Percentiles rank a stretch among this genome's conserved stretches.
Conservation (phyloP, 768 basidiomycete genomes). For the Leccinum imitatum region DNA sequence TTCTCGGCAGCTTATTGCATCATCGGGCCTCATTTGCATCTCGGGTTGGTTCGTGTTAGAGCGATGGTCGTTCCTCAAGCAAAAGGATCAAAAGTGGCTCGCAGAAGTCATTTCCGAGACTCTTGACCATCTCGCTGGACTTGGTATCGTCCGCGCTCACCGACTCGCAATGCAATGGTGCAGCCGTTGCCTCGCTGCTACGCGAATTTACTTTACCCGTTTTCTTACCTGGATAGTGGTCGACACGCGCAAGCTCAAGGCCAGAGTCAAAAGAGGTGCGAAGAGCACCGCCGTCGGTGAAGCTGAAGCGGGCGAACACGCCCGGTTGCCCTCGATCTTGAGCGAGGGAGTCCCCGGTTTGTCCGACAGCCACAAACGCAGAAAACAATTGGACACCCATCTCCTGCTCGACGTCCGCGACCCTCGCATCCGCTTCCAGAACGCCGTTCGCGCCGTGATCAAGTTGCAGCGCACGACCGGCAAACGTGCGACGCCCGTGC, state of each 20-base stretch:
- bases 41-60: conserved; percentile 53
- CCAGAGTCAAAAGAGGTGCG: background rate
- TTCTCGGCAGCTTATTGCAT: conserved; percentile 29
- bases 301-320: background rate
- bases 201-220: conserved; percentile 8
- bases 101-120: conserved; percentile 36
- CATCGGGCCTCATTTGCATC: conserved; percentile 44
- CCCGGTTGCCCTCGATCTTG: background rate
- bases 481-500: conserved; percentile 19
- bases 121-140: conserved; percentile 20
- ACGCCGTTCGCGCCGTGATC: conserved; percentile 43
- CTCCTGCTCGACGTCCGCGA: conserved; percentile 22
- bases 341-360: background rate
- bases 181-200: conserved; percentile 9
- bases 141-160: conserved; percentile 27
- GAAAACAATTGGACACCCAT: background rate
- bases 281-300: background rate
- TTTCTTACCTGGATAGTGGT: conserved; percentile 17
- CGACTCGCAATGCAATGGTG: conserved; percentile 27
- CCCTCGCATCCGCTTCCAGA: conserved; percentile 37
- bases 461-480: conserved; percentile 36
- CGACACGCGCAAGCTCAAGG: background rate
- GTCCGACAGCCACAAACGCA: background rate
- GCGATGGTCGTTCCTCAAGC: conserved; percentile 43
- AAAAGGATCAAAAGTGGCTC: conserved; percentile 49